These are phyloP conservation scores for Rhodotorula sp. DNA, from an alignment of 1,284 basidiomycete genomes.

Conservation along the genomic window DNA sequence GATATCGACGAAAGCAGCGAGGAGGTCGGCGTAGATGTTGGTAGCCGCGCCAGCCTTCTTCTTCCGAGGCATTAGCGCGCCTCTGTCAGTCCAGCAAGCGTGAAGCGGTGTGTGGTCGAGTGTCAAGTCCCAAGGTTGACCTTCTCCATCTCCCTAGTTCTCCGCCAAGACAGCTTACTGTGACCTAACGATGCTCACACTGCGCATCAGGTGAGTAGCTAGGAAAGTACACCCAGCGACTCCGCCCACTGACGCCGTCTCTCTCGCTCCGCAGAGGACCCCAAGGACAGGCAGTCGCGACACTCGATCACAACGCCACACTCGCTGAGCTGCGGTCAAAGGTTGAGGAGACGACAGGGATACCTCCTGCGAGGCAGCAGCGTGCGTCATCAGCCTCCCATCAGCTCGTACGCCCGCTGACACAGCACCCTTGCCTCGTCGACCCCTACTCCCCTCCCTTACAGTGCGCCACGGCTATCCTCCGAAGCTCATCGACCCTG, in stretches of 20 bases:
- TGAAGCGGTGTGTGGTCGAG: neutral
- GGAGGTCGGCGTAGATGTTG: constrained; percentile 12
- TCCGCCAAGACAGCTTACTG: neutral
- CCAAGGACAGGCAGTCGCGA: neutral
- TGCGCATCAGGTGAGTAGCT: neutral
- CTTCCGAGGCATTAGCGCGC: constrained; percentile 15
- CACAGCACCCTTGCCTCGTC: too few species aligned
- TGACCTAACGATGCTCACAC: neutral
- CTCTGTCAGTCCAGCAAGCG: neutral
- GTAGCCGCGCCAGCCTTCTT: constrained; percentile 3
- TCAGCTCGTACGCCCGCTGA: too few species aligned
- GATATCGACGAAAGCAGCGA: constrained; percentile 1
- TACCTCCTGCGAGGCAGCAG: constrained; percentile 14
- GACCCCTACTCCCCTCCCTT: neutral
- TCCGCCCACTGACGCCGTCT: neutral
- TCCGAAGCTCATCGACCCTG: constrained; percentile 16
- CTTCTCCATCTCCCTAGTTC: neutral
- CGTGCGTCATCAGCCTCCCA: neutral
- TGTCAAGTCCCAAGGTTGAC: neutral
- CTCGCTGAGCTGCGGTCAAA: constrained; percentile 5
- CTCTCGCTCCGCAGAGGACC: constrained; percentile 4
- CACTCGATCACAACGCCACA: constrained; percentile 4
- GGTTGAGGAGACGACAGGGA: constrained; percentile 5
- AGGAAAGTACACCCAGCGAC: too few species aligned
- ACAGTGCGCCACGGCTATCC: constrained; percentile 35